Evolutionary conservation across 2,329 filamentous ascomycete genomes (phyloP).

Genomic region (Fusarium coffeatum): DNA sequence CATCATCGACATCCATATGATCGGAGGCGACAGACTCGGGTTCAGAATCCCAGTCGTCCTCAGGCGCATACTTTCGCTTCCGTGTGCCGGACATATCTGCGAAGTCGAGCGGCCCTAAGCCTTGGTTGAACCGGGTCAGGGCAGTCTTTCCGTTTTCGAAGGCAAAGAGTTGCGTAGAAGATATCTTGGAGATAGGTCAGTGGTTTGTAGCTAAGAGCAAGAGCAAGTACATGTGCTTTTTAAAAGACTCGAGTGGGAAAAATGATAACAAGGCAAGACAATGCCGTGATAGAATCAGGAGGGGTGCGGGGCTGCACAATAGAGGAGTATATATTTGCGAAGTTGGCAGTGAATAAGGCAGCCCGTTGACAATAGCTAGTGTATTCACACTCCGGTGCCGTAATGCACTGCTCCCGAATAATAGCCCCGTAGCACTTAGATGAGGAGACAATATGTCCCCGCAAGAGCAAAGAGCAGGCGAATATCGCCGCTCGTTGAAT

Average conservation of each 20-base stretch:
- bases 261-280: background rate
- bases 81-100: slow-evolving; percentile 32
- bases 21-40: slow-evolving; percentile 41
- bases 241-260: background rate
- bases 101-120: slow-evolving; percentile 17
- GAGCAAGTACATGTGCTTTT: background rate
- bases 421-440: background rate
- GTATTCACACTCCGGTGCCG: background rate
- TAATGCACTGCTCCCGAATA: background rate
- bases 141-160: slow-evolving; percentile 51
- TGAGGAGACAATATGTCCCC: background rate
- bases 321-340: slow-evolving; percentile 25
- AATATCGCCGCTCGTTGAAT: background rate
- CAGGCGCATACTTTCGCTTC: slow-evolving; percentile 50
- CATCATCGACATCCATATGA: slow-evolving; percentile 46
- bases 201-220: background rate
- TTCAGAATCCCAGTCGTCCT: slow-evolving; percentile 49
- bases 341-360: slow-evolving; percentile 39
- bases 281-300: slow-evolving; percentile 8
- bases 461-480: background rate
- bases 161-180: slow-evolving; percentile 46
- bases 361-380: slow-evolving; percentile 10
- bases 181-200: slow-evolving; percentile 47
- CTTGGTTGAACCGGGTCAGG: slow-evolving; percentile 42
- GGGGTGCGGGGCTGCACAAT: slow-evolving; percentile 20